Evolutionary conservation across 768 basidiomycete species (phyloP), one percentile per base, ranked within the genome.

Genomic region (Clitopilus passeckerianus): DNA sequence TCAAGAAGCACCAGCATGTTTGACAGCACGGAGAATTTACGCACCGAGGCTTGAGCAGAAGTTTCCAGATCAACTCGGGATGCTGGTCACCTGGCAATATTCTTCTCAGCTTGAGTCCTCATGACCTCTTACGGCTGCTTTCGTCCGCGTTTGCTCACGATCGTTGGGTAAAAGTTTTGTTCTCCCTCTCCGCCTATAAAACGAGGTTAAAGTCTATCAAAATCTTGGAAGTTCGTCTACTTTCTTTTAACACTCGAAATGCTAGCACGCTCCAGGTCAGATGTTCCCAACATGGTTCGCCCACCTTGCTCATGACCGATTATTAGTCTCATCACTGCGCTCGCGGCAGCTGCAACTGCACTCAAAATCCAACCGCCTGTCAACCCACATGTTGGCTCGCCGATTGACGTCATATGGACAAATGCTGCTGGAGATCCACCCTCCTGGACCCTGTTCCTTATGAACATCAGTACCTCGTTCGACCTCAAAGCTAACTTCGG

Each of bases 401-500:
- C 41, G n/a, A 50, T 59, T n/a, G 60, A 58, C n/a, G 59, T 65
- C n/a, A 56, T 41, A 10, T 65, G 64, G 62, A 55, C 55, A 7
- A 60, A 63, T 27, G 54, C 3, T 53, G 55, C 22, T 65, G 59
- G 23, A 24, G 61, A 63, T 37, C 60, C 64, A 2, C 56, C 60
- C 1, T 54, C 58, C 22, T 65, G 57, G 57, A 62, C 33, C 20
- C 20, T 63, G n/a, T 62, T 65, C 57, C 64, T 65, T 6, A 65
- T 65, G 64, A 65, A 65, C 37, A 63, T 65, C 27, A 59, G 56
- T 22, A 59, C 60, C 33, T 57, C 58, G 12, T 65, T 65, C 57
- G 64, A 65, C 27, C 57, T 65, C 24, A 62, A 65, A 33, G 59
- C 53, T 6, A 63, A 61, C 58, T 59, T 65, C n/a, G 64, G 61